phyloP scores from a whole-genome alignment of 169 alveolate genomes.

The Plasmodium gonderi region DNA sequence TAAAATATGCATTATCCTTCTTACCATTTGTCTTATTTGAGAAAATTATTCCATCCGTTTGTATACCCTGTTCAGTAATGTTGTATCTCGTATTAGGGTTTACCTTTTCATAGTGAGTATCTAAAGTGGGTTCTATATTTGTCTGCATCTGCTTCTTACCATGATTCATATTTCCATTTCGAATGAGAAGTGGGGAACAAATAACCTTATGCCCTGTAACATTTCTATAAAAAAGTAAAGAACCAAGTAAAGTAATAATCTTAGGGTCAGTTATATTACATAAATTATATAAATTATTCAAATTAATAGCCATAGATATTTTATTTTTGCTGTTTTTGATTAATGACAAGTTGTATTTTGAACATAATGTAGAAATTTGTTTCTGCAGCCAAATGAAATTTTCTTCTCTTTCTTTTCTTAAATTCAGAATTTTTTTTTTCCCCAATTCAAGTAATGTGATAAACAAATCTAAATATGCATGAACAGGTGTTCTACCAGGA shows the following conservation, averaged over 20 bases:
- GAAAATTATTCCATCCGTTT: background rate
- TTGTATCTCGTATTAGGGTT: background rate
- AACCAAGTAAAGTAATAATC: conserved; percentile 27
- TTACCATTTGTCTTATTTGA: background rate
- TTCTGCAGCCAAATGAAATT: conserved; percentile 44
- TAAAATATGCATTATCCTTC: background rate
- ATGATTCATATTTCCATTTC: background rate
- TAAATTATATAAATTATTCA: conserved; percentile 25
- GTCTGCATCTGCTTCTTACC: background rate
- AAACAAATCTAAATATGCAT: conserved; percentile 71
- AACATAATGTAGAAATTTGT: background rate
- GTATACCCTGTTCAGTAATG: background rate
- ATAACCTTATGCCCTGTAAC: conserved; percentile 74
- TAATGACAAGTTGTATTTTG: conserved; percentile 39
- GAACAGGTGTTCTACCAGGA: conserved; percentile 72
- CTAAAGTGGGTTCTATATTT: background rate
- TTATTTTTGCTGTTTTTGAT: conserved; percentile 57
- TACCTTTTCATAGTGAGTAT: background rate
- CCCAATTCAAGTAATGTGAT: conserved; percentile 69
- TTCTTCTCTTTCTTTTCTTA: conserved; percentile 51
- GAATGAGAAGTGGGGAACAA: conserved; percentile 51
- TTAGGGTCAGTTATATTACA: conserved; percentile 22
- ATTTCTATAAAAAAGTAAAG: conserved; percentile 70
- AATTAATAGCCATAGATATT: conserved; percentile 69
- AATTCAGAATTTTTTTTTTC: conserved; percentile 34